phyloP scores from a whole-genome alignment of 2,329 filamentous ascomycete species.

The Alternaria sp. region DNA sequence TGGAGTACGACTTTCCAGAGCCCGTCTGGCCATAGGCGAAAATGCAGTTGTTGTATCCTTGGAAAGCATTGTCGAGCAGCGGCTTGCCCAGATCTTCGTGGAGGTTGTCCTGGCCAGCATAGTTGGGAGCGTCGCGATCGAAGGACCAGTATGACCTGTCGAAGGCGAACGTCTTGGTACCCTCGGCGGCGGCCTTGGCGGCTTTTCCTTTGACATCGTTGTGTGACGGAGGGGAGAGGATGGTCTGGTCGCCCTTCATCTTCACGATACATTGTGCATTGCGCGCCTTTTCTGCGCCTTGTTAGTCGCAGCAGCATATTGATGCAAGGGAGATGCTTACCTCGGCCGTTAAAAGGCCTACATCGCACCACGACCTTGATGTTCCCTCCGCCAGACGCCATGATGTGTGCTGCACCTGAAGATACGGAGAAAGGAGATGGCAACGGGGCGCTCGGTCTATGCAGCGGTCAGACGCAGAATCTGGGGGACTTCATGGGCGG shows the following conservation, averaged over 20 bases:
- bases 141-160: constrained; percentile 99
- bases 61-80: constrained; percentile 95
- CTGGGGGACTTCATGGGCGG: constrained; percentile 44
- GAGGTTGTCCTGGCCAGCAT: constrained; percentile 87
- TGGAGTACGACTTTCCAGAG: constrained; percentile 98
- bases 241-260: constrained; percentile 92
- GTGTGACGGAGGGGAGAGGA: constrained; percentile 76
- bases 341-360: constrained; percentile 94
- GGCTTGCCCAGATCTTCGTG: constrained; percentile 89
- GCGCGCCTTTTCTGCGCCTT: constrained; percentile 79
- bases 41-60: constrained; percentile 99
- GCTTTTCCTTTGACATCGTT: constrained; percentile 68
- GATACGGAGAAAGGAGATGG: constrained; percentile 26
- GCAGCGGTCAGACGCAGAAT: constrained; percentile 35
- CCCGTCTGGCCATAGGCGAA: constrained; percentile 99
- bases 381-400: constrained; percentile 86
- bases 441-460: constrained; percentile 22
- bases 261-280: constrained; percentile 95
- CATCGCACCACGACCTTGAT: constrained; percentile 99
- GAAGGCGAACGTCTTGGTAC: constrained; percentile 89
- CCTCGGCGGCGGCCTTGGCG: constrained; percentile 68
- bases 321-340: constrained; percentile 57
- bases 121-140: constrained; percentile 79
- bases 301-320: constrained; percentile 23
- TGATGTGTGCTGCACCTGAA: constrained; percentile 45